Base-by-base conservation (phyloP, 164 flowering plant species). In the Stephania yunnanensis region DNA sequence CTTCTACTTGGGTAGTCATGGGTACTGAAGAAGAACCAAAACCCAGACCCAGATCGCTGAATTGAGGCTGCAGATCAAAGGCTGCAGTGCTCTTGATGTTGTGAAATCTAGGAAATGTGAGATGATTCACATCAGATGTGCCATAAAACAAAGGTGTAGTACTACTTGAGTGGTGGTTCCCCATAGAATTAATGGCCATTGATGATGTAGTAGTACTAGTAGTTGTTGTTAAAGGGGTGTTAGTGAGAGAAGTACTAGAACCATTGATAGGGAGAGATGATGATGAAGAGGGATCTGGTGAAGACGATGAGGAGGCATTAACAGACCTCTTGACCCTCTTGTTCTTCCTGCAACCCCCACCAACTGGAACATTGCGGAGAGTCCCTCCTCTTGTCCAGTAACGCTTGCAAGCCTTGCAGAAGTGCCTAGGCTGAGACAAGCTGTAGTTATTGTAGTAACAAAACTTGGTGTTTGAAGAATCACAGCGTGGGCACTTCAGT, bases 381-480 rank as follows among this genome's bases (percentile, higher is more conserved):
- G 97, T 90, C 2, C 97, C 97, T 5, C 97, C 97, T 53, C 90
- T 71, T 2, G 97, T 92, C 97, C 97, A 92, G 83, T 92, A 92
- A 6, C 97, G 84, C 82, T 89, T 90, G 46, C 97, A 92, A 30
- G 91, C 93, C 77, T 89, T 92, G 85, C 97, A 92, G 77, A 92
- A 92, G 80, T 92, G 92, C 50, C 97, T 76, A 0, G 97, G 97
- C 78, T 92, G 97, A 20, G 94, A 86, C 63, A 90, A 75, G 78
- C 91, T 90, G 88, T 92, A 92, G 86, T 92, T 91, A 88, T 91
- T 91, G 87, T 90, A 91, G 87, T 91, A 91, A 72, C 96, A 91
- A 75, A 91, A 91, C 81, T 91, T 91, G 53, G 97, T 92, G 86
- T 92, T 92, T 22, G 91, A 84, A 1, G 97, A 92, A 74, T 90